Evolutionary conservation across 2,329 filamentous ascomycete genomes (phyloP).

Genomic region (Claviceps quebecensis): DNA sequence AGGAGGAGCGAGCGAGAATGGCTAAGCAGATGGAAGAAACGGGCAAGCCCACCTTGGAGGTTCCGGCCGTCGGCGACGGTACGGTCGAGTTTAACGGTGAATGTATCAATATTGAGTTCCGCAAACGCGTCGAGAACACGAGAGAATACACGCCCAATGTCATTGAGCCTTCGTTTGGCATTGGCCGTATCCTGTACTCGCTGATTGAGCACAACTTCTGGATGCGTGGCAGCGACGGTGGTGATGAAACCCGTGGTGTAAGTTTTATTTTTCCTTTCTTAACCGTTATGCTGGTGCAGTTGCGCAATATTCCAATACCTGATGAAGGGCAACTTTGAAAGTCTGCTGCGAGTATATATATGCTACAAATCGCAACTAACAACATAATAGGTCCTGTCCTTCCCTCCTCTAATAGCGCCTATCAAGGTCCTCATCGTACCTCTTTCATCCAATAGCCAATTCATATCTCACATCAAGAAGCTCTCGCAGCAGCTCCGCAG

Average conservation of each 20-base stretch:
- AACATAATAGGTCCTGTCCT: constrained; percentile 33
- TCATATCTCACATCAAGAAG: constrained; percentile 61
- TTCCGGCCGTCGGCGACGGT: constrained; percentile 50
- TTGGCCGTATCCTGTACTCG: constrained; percentile 85
- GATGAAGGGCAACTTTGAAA: neutral
- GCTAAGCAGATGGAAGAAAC: constrained; percentile 57
- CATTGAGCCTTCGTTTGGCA: constrained; percentile 95
- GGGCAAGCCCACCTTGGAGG: constrained; percentile 65
- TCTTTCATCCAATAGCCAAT: constrained; percentile 66
- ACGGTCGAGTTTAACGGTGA: constrained; percentile 71
- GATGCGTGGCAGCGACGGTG: constrained; percentile 53
- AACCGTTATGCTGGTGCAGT: neutral
- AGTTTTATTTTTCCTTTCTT: constrained; percentile 23
- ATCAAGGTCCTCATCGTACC: constrained; percentile 91
- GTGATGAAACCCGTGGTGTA: constrained; percentile 68
- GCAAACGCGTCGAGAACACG: constrained; percentile 66
- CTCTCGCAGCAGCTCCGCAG: constrained; percentile 65
- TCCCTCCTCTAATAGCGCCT: constrained; percentile 59
- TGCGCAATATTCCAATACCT: neutral
- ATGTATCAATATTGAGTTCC: constrained; percentile 70
- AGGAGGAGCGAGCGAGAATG: constrained; percentile 70
- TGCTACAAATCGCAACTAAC: constrained; percentile 2
- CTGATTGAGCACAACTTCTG: constrained; percentile 94
- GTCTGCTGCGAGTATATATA: constrained; percentile 3
- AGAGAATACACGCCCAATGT: constrained; percentile 92